These are phyloP conservation scores for Gracilariopsis chorda DNA, from an alignment of 23 red algal genomes.

Conservation along the genomic window DNA sequence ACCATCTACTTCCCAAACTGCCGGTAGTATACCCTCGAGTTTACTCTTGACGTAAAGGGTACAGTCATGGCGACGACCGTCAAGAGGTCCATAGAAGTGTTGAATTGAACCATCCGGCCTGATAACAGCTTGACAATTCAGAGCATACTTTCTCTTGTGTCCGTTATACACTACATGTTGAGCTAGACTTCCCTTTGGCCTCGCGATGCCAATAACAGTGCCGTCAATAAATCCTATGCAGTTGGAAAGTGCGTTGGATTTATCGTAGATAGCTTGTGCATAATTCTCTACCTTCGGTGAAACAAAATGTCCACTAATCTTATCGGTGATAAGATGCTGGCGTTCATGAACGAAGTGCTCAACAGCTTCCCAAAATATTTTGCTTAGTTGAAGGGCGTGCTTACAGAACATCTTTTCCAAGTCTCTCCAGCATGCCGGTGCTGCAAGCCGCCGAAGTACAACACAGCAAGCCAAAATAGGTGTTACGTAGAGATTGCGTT, in stretches of 20 bases:
- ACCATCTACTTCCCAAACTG: not conserved
- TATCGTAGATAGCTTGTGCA: not conserved
- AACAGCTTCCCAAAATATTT: constrained; percentile 3
- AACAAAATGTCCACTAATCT: not conserved
- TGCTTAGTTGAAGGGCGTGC: not conserved
- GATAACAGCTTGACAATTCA: not conserved
- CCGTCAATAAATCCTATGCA: not conserved
- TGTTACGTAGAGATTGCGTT: not conserved
- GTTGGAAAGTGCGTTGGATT: not conserved
- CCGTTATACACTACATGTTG: not conserved
- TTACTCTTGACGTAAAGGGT: not conserved
- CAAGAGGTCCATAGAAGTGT: not conserved
- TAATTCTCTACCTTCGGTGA: not conserved
- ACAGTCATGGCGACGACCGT: not conserved
- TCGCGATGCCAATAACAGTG: too few relatives aligned
- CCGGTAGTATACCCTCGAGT: not conserved
- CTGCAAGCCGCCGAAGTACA: not conserved
- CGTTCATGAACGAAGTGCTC: not conserved
- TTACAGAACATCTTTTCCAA: not conserved
- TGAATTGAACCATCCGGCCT: not conserved
- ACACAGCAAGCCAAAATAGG: not conserved
- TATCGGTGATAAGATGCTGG: not conserved
- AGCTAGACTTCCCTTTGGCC: not conserved
- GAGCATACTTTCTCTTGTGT: not conserved
- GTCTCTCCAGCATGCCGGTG: not conserved